Conservation (phyloP, 441 rosid species). For the Hura crepitans region DNA sequence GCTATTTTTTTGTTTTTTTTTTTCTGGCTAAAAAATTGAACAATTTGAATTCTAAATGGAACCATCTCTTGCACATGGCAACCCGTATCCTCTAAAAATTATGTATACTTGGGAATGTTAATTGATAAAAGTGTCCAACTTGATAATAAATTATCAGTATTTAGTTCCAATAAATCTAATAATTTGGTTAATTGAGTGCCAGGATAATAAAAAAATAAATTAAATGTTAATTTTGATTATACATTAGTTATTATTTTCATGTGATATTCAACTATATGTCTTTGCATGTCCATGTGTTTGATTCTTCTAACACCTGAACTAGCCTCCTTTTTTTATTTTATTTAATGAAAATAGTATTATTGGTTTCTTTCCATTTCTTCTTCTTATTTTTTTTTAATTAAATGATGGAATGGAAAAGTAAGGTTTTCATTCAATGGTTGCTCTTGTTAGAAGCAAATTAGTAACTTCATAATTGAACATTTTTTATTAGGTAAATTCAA, state of each 20-base stretch:
- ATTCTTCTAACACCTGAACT: conserved; percentile 10
- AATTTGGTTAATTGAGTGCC: conserved; percentile 19
- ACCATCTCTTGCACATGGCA: conserved; percentile 19
- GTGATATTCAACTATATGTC: neutral
- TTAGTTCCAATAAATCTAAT: neutral
- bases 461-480: no score
- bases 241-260: conserved; percentile 2
- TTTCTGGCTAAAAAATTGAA: neutral
- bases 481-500: no score
- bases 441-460: no score
- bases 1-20: no score
- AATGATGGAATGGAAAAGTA: no score
- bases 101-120: neutral
- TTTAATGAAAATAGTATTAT: no score
- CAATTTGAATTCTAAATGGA: conserved; percentile 1
- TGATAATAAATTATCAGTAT: neutral
- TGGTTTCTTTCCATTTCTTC: no score
- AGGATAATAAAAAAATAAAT: neutral
- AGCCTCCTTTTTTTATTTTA: neutral
- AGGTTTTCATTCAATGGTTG: no score
- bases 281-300: conserved; percentile 7
- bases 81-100: neutral
- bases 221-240: neutral
- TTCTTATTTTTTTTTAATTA: no score
- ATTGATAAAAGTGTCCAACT: conserved; percentile 18